Percentiles rank a stretch among this genome's conserved stretches.
phyloP scores from a whole-genome alignment of 352 stramenopile genomes.

The Globisporangium spiculum region DNA sequence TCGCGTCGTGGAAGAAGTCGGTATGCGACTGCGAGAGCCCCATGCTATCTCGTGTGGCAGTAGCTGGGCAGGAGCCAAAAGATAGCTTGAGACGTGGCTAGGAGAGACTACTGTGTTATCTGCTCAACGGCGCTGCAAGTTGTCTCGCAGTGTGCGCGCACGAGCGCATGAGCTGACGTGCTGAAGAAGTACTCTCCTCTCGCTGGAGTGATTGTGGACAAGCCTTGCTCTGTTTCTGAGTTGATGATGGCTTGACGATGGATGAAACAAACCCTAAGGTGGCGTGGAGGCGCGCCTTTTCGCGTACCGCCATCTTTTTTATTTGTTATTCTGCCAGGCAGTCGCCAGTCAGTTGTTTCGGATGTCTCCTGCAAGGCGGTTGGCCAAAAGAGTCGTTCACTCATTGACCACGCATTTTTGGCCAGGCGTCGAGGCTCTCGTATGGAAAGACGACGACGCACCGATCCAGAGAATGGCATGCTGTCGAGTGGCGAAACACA shows the following conservation, averaged over 20 bases:
- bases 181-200: too few species aligned
- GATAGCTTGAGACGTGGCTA: neutral
- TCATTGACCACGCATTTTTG: too few species aligned
- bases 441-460: too few species aligned
- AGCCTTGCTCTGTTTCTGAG: too few species aligned
- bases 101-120: neutral
- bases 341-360: neutral
- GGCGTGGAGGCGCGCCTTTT: conserved; percentile 3
- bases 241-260: too few species aligned
- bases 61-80: neutral
- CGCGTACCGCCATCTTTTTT: neutral
- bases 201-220: too few species aligned
- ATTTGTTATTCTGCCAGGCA: neutral
- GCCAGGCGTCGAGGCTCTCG: too few species aligned
- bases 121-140: neutral
- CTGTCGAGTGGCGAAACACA: neutral
- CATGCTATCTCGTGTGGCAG: conserved; percentile 21
- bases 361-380: too few species aligned
- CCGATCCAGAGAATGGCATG: too few species aligned
- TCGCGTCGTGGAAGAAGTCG: conserved; percentile 40
- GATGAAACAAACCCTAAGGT: neutral
- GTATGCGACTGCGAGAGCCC: conserved; percentile 47
- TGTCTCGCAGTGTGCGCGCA: too few species aligned
- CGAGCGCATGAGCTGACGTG: too few species aligned
- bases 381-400: too few species aligned